Conservation (phyloP, 495 filamentous ascomycete genomes). For the Tuber magnatum region DNA sequence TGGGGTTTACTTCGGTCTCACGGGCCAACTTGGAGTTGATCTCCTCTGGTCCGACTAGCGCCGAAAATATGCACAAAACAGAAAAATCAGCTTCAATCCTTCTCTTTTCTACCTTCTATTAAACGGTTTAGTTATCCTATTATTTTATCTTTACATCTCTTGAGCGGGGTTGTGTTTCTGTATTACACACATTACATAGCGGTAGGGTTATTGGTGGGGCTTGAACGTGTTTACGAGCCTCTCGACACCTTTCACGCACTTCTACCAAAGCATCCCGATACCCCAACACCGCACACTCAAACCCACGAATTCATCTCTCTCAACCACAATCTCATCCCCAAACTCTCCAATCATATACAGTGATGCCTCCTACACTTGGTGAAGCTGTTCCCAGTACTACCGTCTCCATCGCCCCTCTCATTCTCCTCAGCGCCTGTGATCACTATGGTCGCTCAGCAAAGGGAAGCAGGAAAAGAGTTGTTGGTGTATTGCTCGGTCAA, state of each 20-base stretch:
- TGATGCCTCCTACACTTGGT: constrained; percentile 39
- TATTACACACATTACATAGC: neutral
- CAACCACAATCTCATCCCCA: constrained; percentile 22
- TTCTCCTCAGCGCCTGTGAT: constrained; percentile 95
- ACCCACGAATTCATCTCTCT: constrained; percentile 23
- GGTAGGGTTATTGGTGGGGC: neutral
- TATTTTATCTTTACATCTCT: constrained; percentile 2
- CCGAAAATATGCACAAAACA: constrained; percentile 3
- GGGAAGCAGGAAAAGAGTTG: constrained; percentile 84
- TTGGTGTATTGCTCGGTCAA: constrained; percentile 90
- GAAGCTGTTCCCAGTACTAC: constrained; percentile 45
- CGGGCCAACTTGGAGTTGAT: constrained; percentile 3
- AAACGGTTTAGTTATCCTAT: neutral
- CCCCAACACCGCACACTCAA: constrained; percentile 7
- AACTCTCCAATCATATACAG: constrained; percentile 13
- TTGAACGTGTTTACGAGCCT: neutral
- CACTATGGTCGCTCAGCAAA: constrained; percentile 93
- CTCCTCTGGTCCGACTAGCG: neutral
- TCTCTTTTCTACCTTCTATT: neutral
- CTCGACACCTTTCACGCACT: neutral
- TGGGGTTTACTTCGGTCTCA: constrained; percentile 34
- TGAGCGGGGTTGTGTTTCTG: neutral
- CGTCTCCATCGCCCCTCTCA: constrained; percentile 94
- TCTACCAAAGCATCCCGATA: neutral
- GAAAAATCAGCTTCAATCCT: neutral